Conservation (phyloP, 208 protist genomes). For the Wallacemonas rigidus region DNA sequence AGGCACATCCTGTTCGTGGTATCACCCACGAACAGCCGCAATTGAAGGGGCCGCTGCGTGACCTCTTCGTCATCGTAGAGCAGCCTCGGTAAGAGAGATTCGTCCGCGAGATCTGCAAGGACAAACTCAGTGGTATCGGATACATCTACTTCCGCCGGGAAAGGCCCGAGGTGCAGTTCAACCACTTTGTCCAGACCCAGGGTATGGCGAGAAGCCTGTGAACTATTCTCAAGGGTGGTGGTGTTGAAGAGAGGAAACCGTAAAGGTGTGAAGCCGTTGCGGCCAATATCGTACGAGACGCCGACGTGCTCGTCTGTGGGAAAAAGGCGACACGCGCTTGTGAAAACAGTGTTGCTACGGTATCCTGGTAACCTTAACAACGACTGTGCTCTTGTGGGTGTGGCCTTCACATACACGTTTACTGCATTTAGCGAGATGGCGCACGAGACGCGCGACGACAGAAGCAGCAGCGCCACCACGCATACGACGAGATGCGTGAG, state of each 20-base stretch:
- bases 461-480: neutral
- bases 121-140: neutral
- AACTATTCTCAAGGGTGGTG: neutral
- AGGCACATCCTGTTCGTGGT: slow-evolving; percentile 22
- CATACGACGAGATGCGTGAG: neutral
- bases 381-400: neutral
- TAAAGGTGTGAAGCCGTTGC: neutral
- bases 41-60: slow-evolving; percentile 14
- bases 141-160: slow-evolving; percentile 11
- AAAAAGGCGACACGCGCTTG: neutral
- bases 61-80: slow-evolving; percentile 20
- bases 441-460: neutral
- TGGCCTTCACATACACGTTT: neutral
- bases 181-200: slow-evolving; percentile 10
- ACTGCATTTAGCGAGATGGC: neutral
- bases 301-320: neutral
- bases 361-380: neutral
- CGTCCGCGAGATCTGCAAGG: slow-evolving; percentile 13
- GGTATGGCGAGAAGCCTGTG: neutral
- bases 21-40: slow-evolving; percentile 25
- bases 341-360: slow-evolving; percentile 3
- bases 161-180: slow-evolving; percentile 20
- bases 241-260: slow-evolving; percentile 1
- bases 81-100: neutral
- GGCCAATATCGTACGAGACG: neutral